Base-by-base conservation (phyloP, 208 protist species). In the Sergeia podlipaevii region DNA sequence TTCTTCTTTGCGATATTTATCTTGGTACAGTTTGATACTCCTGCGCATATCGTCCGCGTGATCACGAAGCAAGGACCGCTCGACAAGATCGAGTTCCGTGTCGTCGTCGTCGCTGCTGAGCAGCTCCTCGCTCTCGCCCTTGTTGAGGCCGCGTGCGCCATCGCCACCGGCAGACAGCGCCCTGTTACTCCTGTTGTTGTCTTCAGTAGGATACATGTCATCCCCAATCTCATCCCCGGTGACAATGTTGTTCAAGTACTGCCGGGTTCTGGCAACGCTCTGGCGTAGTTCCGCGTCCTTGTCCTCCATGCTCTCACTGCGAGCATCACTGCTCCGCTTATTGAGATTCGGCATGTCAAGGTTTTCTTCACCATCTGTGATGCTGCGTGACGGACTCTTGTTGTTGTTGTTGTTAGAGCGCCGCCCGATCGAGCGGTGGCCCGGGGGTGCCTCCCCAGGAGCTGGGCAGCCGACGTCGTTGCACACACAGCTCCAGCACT, bases 401-500 rank as follows among this genome's bases (percentile, higher is more conserved):
- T 52, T 24, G 15, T 39, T 44, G 48, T 54, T 30, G 28, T 39
- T 38, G 38, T 32, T 32, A 15, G n/a, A n/a, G n/a, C n/a, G n/a
- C n/a, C n/a, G n/a, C n/a, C n/a, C n/a, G 24, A 20, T 23, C 28
- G 38, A 15, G 24, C 20, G 30, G 3, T 7, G 48, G 48, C 21
- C 27, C 33, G 33, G 21, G 5, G 33, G 34, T 30, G 48, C 0
- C 43, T 30, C 48, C 48, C 48, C 43, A 36, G 32, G 39, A 54
- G 48, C 33, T 42, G 48, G 39, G 24, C 37, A 30, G 2, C 28
- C 58, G 48, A 57, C 43, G 36, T 74, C 54, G 2, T 65, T 61
- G 38, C 51, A 48, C n/a, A 67, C 36, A 41, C 60, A 70, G 49
- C 59, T 61, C 70, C 70, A 82, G 65, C 65, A 77, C 65, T 74